A percentile compares a stretch with the other conserved stretches of the same genome.
phyloP scores from a whole-genome alignment of 495 filamentous ascomycete genomes.

The Rostrohypoxylon terebratum region DNA sequence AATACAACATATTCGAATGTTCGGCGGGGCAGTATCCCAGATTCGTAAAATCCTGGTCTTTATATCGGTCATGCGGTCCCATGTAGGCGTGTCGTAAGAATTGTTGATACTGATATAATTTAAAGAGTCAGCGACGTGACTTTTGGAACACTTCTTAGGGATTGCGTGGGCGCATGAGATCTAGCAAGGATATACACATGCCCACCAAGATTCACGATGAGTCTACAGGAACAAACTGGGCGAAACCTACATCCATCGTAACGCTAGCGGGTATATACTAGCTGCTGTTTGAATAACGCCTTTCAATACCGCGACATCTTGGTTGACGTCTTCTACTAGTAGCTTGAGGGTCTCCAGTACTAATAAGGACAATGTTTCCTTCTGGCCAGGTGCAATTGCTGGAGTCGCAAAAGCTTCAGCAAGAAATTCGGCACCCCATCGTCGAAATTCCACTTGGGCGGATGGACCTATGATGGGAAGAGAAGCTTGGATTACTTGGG shows the following conservation, averaged over 20 bases:
- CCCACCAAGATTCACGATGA: slow-evolving; percentile 40
- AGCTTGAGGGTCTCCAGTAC: slow-evolving; percentile 80
- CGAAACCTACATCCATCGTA: slow-evolving; percentile 89
- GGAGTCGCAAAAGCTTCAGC: slow-evolving; percentile 96
- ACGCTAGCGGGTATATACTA: slow-evolving; percentile 89
- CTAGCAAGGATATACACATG: slow-evolving; percentile 46
- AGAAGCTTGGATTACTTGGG: slow-evolving; percentile 88
- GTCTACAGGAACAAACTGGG: slow-evolving; percentile 43
- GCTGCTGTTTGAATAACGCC: slow-evolving; percentile 85
- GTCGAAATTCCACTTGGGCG: slow-evolving; percentile 78
- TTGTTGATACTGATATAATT: slow-evolving; percentile 76
- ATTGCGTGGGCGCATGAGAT: slow-evolving; percentile 29
- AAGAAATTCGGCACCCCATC: slow-evolving; percentile 97
- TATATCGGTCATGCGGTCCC: slow-evolving; percentile 89
- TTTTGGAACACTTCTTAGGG: slow-evolving; percentile 32
- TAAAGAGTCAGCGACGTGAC: slow-evolving; percentile 49
- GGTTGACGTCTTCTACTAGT: slow-evolving; percentile 76
- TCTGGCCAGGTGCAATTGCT: slow-evolving; percentile 74
- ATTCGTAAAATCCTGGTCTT: slow-evolving; percentile 87
- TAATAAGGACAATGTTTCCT: slow-evolving; percentile 76
- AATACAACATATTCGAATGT: slow-evolving; percentile 91
- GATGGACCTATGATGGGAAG: slow-evolving; percentile 86
- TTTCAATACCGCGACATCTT: slow-evolving; percentile 81
- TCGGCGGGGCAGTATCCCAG: slow-evolving; percentile 83
- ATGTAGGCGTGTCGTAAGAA: slow-evolving; percentile 78